phyloP scores from a whole-genome alignment of 306 rosid genomes.

The Inga laurina region DNA sequence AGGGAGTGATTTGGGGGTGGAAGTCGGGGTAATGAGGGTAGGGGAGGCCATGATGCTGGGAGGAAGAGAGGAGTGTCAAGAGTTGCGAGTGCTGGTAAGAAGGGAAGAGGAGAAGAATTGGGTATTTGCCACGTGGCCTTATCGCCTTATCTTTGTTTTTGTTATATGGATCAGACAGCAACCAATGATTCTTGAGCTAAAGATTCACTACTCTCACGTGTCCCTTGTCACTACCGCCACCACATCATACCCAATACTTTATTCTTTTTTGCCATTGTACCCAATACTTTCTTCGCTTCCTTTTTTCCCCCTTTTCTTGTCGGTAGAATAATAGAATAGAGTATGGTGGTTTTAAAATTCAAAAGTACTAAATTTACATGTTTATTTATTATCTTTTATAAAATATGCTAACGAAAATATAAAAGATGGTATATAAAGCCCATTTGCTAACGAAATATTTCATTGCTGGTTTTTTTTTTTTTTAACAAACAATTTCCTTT shows the following conservation, averaged over 20 bases:
- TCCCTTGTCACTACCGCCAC: neutral
- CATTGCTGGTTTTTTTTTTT: too few species aligned
- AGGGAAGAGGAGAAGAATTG: conserved; percentile 26
- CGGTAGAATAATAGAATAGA: too few species aligned
- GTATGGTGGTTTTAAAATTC: too few species aligned
- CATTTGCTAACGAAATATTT: too few species aligned
- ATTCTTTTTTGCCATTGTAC: neutral
- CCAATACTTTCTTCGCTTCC: too few species aligned
- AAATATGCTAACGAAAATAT: too few species aligned
- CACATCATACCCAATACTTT: neutral
- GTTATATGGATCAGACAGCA: conserved; percentile 58
- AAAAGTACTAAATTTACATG: too few species aligned
- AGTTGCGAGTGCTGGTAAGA: neutral
- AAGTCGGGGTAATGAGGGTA: conserved; percentile 79
- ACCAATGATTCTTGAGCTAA: conserved; percentile 50
- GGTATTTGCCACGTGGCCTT: conserved; percentile 83
- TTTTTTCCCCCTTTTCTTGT: too few species aligned
- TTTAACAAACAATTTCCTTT: too few species aligned
- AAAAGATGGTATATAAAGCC: too few species aligned
- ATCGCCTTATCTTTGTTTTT: conserved; percentile 77
- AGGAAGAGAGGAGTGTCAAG: neutral
- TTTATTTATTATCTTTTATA: too few species aligned
- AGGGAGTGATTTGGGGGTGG: conserved; percentile 65
- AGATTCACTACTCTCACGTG: conserved; percentile 36
- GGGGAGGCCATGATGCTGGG: conserved; percentile 69